phyloP scores from a whole-genome alignment of 2,329 filamentous ascomycete genomes.

The Trichoderma oligosporum region DNA sequence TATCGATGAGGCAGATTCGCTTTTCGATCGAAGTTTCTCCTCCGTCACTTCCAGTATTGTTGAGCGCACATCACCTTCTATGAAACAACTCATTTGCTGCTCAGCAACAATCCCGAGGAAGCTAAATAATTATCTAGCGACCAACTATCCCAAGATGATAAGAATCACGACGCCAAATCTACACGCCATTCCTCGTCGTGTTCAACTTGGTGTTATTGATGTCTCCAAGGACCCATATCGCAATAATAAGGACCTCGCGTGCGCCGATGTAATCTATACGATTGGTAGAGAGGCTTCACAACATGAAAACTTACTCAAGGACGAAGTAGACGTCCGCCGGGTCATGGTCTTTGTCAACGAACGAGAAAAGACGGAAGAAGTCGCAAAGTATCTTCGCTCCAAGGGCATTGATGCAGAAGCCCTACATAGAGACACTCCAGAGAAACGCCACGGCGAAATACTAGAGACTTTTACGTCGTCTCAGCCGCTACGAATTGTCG shows the following conservation, averaged over 20 bases:
- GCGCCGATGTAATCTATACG: slow-evolving; percentile 90
- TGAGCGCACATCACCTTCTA: slow-evolving; percentile 72
- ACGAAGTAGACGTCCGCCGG: slow-evolving; percentile 66
- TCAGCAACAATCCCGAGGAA: slow-evolving; percentile 92
- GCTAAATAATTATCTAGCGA: slow-evolving; percentile 78
- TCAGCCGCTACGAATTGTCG: slow-evolving; percentile 38
- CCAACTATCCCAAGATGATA: slow-evolving; percentile 75
- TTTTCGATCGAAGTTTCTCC: slow-evolving; percentile 89
- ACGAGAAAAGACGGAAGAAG: slow-evolving; percentile 77
- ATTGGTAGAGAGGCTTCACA: slow-evolving; percentile 72
- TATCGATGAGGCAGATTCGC: slow-evolving; percentile 92
- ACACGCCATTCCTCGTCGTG: slow-evolving; percentile 89
- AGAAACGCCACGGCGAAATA: slow-evolving; percentile 72
- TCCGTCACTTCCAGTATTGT: slow-evolving; percentile 79
- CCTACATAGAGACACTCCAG: slow-evolving; percentile 77
- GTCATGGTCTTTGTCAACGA: slow-evolving; percentile 97
- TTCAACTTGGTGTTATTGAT: slow-evolving; percentile 90
- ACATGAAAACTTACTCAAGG: slow-evolving; percentile 54
- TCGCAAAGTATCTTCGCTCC: slow-evolving; percentile 71
- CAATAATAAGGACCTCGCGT: slow-evolving; percentile 88
- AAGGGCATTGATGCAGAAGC: slow-evolving; percentile 89
- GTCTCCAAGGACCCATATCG: slow-evolving; percentile 88
- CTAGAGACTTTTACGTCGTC: slow-evolving; percentile 67
- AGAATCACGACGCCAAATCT: slow-evolving; percentile 93
- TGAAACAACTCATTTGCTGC: slow-evolving; percentile 85